Conservation (phyloP, 345 rosid species). For the Hypericum androsaemum region DNA sequence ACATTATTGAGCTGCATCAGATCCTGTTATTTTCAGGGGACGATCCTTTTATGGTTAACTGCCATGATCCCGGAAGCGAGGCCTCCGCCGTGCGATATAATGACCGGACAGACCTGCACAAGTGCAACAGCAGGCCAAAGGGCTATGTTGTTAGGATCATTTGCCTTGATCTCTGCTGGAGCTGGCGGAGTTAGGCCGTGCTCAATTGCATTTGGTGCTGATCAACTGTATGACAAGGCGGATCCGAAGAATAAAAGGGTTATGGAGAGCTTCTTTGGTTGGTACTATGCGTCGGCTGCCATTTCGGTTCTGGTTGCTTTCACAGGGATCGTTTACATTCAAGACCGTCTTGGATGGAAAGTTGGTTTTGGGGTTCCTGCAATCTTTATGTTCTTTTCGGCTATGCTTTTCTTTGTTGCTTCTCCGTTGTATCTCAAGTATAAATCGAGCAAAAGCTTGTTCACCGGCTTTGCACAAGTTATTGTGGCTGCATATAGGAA, state of each 20-base stretch:
- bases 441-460: conserved; percentile 31
- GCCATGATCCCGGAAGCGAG: conserved; percentile 48
- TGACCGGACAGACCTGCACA: conserved; percentile 24
- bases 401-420: conserved; percentile 35
- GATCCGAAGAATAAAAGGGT: conserved; percentile 33
- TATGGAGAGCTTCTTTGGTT: conserved; percentile 55
- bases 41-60: conserved; percentile 60
- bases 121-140: conserved; percentile 43
- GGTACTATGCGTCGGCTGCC: conserved; percentile 54
- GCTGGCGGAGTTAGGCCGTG: conserved; percentile 75
- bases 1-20: too few relatives aligned
- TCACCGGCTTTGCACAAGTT: conserved; percentile 44
- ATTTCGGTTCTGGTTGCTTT: conserved; percentile 41
- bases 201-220: conserved; percentile 69
- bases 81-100: conserved; percentile 43
- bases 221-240: conserved; percentile 39
- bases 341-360: conserved; percentile 52
- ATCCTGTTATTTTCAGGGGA: conserved; percentile 37
- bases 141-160: conserved; percentile 32
- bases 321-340: conserved; percentile 47
- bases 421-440: conserved; percentile 40
- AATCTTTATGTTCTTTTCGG: conserved; percentile 40
- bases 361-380: conserved; percentile 56
- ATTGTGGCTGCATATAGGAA: conserved; percentile 33
- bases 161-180: conserved; percentile 49